Conservation (phyloP, 2,329 filamentous ascomycete species). For the Elsinoe fawcettii region DNA sequence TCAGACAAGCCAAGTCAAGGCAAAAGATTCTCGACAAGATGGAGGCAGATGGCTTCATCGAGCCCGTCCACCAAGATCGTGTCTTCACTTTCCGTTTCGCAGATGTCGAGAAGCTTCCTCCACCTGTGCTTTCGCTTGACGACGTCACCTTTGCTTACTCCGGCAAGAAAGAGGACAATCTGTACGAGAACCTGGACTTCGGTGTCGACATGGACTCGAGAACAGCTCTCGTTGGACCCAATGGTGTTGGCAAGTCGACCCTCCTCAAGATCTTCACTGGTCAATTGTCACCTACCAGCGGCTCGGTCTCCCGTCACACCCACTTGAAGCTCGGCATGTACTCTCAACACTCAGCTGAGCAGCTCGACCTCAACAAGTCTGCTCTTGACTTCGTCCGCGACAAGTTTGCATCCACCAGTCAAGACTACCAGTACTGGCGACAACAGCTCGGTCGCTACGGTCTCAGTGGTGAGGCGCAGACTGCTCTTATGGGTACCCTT, state of each 20-base stretch:
- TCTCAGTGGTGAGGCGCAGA: slow-evolving; percentile 86
- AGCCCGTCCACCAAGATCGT: slow-evolving; percentile 74
- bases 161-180: slow-evolving; percentile 76
- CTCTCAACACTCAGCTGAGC: slow-evolving; percentile 96
- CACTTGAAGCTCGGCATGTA: slow-evolving; percentile 98
- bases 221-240: slow-evolving; percentile 92
- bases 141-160: slow-evolving; percentile 98
- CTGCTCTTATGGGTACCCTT: slow-evolving; percentile 92
- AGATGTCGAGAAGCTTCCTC: slow-evolving; percentile 97
- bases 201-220: slow-evolving; percentile 99
- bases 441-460: slow-evolving; percentile 95
- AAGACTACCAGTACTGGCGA: slow-evolving; percentile 99
- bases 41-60: slow-evolving; percentile 98
- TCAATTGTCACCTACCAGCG: slow-evolving; percentile 76
- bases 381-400: slow-evolving; percentile 95
- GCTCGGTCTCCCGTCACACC: slow-evolving; percentile 81
- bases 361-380: slow-evolving; percentile 96
- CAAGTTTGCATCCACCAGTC: slow-evolving; percentile 79
- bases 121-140: slow-evolving; percentile 92
- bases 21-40: slow-evolving; percentile 99
- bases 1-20: slow-evolving; percentile 95
- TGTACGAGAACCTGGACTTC: slow-evolving; percentile 94
- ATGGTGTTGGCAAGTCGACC: slow-evolving; percentile 98
- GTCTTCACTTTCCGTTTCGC: slow-evolving; percentile 98
- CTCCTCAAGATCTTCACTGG: slow-evolving; percentile 94